phyloP scores from a whole-genome alignment of 495 filamentous ascomycete genomes.

The Tuber magnatum region DNA sequence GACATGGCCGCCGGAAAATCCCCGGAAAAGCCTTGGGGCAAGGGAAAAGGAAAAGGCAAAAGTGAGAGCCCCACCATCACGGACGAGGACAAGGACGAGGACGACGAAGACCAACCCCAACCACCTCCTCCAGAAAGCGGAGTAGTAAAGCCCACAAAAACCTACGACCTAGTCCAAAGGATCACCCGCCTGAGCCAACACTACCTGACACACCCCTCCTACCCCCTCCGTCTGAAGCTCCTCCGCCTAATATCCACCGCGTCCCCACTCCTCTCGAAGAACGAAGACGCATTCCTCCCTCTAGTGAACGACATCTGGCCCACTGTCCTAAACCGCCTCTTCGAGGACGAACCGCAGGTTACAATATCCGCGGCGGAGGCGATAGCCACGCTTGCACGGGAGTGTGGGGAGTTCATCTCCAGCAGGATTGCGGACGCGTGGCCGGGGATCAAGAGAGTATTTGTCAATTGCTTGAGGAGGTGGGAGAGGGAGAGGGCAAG shows the following conservation, averaged over 20 bases:
- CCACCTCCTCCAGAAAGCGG: conserved; percentile 49
- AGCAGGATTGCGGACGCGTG: conserved; percentile 65
- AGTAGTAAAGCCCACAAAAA: conserved; percentile 45
- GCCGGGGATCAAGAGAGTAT: conserved; percentile 47
- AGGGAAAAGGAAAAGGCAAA: conserved; percentile 12
- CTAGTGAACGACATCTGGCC: conserved; percentile 87
- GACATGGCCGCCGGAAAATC: conserved; percentile 6
- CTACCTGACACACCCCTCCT: conserved; percentile 76
- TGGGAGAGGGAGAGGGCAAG: conserved; percentile 24
- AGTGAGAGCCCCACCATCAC: neutral
- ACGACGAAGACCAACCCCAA: conserved; percentile 31
- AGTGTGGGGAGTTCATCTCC: conserved; percentile 74
- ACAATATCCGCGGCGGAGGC: conserved; percentile 59
- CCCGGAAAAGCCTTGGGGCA: conserved; percentile 33
- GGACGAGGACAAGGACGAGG: conserved; percentile 15
- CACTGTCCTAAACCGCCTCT: conserved; percentile 60
- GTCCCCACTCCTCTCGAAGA: conserved; percentile 57
- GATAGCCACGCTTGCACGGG: conserved; percentile 54
- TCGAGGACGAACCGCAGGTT: conserved; percentile 71
- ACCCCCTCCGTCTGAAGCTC: conserved; percentile 66
- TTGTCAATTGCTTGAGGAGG: conserved; percentile 35
- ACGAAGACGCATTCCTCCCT: conserved; percentile 77
- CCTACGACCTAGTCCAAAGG: conserved; percentile 58
- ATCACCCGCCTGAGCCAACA: conserved; percentile 68
- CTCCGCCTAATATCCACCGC: conserved; percentile 65